Evolutionary conservation across 2,329 filamentous ascomycete species (phyloP), one percentile per base, ranked within the genome.

Genomic region (Fusarium xylarioides): DNA sequence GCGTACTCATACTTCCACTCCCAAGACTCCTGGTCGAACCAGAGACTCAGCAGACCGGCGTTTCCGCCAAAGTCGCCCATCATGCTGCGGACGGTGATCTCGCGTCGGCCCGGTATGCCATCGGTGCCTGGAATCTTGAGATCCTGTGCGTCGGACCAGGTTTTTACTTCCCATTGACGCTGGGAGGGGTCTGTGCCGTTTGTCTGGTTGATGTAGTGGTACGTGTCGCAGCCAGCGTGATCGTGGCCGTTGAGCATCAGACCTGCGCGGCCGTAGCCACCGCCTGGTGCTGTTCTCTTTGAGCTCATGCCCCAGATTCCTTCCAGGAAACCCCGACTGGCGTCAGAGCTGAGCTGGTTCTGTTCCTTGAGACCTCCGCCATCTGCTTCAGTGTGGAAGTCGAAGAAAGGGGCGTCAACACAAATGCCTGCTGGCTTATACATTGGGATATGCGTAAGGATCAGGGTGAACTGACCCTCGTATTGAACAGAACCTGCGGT

Each of bases 31-130:
- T 88, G 82, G 80, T 98, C 94, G 79, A 95, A 98, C 95, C 95
- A 99, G 2, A 93, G 88, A 70, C 93, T 96, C 44, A 99, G 83
- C 46, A 99, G 85, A 0, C 95, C 96, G 0, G 95, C 94, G 80
- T 98, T 96, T 26, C 96, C 96, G n/a, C 91, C 92, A 82, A 93
- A 99, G 63, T 93, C 93, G 63, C 96, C 96, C 96, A 99, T 99
- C 95, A 99, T 98, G 81, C 94, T 97, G 66, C 95, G 91, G 5
- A 99, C 93, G 0, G 96, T 99, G 73, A 98, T 90, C 82, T 99
- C 96, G 34, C 95, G 87, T 11, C 98, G 85, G 2, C 92, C 92
- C 0, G 92, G 89, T 6, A 88, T 75, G 9, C 82, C 85, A 4
- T 82, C 75, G 4, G 81, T 79, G 12, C 81, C 83, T 2, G 85